These are phyloP conservation scores for Mortierella sp. DNA, from an alignment of 371 early-diverging fungal species.

Conservation along the genomic window DNA sequence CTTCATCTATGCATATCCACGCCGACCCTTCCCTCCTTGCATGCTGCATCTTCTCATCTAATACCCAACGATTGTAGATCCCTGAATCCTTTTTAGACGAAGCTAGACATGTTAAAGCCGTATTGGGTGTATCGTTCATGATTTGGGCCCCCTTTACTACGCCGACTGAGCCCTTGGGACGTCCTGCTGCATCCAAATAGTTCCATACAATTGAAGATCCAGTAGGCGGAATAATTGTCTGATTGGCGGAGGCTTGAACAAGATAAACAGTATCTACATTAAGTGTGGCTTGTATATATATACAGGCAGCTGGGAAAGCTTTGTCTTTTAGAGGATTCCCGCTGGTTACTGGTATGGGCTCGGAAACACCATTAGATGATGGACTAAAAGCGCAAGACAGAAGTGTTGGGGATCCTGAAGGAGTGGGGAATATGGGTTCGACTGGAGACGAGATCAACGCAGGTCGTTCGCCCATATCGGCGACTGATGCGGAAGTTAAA, in stretches of 20 bases:
- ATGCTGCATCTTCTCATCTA: conserved; percentile 41
- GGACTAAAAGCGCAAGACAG: conserved; percentile 21
- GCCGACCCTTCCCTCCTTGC: conserved; percentile 30
- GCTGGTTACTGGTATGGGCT: not conserved
- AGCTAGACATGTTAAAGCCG: conserved; percentile 27
- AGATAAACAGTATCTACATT: conserved; percentile 59
- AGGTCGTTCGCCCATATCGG: conserved; percentile 8
- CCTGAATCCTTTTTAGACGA: conserved; percentile 39
- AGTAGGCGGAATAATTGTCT: conserved; percentile 38
- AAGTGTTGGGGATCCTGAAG: conserved; percentile 46
- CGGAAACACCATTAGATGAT: not conserved
- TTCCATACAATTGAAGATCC: conserved; percentile 45
- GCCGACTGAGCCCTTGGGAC: conserved; percentile 46
- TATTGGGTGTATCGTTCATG: conserved; percentile 18
- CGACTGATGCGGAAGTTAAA: not conserved
- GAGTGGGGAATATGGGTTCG: conserved; percentile 46
- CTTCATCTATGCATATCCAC: conserved; percentile 53
- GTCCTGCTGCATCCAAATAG: conserved; percentile 49
- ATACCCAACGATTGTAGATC: conserved; percentile 15
- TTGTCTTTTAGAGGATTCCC: conserved; percentile 49
- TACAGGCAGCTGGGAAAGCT: conserved; percentile 53
- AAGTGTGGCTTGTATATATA: conserved; percentile 52
- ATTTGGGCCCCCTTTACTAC: conserved; percentile 38
- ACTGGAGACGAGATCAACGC: conserved; percentile 24
- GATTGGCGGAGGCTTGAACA: conserved; percentile 46